Evolutionary conservation across 768 basidiomycete genomes (phyloP).

Genomic region (Leccinum boreale): DNA sequence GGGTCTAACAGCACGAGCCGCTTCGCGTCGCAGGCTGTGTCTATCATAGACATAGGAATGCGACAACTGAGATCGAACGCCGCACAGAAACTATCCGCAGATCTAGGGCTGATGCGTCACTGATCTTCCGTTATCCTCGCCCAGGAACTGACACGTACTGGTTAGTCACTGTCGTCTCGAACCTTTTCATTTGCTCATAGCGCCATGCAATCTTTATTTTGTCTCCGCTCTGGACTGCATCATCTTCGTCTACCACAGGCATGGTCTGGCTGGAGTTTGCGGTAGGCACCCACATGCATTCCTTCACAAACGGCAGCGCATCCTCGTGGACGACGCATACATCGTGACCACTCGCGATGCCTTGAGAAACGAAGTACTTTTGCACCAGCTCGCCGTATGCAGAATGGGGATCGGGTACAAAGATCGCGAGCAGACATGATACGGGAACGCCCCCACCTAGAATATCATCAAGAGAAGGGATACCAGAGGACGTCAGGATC

Average conservation of each 20-base stretch:
- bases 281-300: slow-evolving; percentile 77
- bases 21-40: slow-evolving; percentile 39
- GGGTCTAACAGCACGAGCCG: slow-evolving; percentile 36
- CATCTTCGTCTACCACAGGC: slow-evolving; percentile 31
- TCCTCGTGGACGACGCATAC: slow-evolving; percentile 64
- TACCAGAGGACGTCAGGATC: slow-evolving; percentile 74
- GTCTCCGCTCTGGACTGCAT: slow-evolving; percentile 39
- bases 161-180: slow-evolving; percentile 75
- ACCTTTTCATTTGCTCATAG: slow-evolving; percentile 90
- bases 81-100: slow-evolving; percentile 59
- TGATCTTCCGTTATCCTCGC: slow-evolving; percentile 1
- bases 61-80: slow-evolving; percentile 70
- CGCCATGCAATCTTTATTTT: slow-evolving; percentile 97
- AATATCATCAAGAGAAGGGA: slow-evolving; percentile 92
- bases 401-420: slow-evolving; percentile 85
- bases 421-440: slow-evolving; percentile 65
- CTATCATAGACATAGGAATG: slow-evolving; percentile 50
- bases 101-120: slow-evolving; percentile 33
- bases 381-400: slow-evolving; percentile 82
- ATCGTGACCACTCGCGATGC: slow-evolving; percentile 67
- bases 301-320: slow-evolving; percentile 54
- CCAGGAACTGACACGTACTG: slow-evolving; percentile 41
- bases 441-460: slow-evolving; percentile 90
- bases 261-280: slow-evolving; percentile 9
- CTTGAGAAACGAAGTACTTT: slow-evolving; percentile 89